Evolutionary conservation across 345 rosid species (phyloP).

Genomic region (Physaria fendleri): DNA sequence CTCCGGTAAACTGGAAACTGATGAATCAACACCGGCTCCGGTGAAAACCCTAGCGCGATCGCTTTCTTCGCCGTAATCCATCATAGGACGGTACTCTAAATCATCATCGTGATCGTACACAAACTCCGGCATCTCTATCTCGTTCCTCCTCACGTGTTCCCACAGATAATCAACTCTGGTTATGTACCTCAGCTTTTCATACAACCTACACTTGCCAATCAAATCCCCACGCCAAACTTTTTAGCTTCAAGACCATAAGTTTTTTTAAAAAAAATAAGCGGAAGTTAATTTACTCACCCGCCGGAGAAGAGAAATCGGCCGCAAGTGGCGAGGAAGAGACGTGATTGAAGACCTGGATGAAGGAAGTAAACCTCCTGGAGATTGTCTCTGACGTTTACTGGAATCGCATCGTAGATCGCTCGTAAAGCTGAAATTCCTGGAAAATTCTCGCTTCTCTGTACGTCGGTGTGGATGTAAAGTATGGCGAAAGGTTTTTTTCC

Average conservation of each 20-base stretch:
- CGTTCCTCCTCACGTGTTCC: constrained; percentile 70
- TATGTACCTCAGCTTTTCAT: constrained; percentile 57
- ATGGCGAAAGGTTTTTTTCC: too few species aligned
- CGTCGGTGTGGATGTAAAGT: too few species aligned
- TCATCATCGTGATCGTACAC: constrained; percentile 71
- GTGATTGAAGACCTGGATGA: constrained; percentile 62
- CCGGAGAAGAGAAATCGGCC: constrained; percentile 67
- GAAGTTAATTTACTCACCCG: constrained; percentile 35
- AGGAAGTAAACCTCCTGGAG: constrained; percentile 61
- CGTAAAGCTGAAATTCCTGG: too few species aligned
- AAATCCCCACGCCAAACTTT: constrained; percentile 18
- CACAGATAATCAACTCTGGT: constrained; percentile 65
- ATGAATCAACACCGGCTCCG: constrained; percentile 43
- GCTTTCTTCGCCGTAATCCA: constrained; percentile 71
- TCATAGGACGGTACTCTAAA: constrained; percentile 66
- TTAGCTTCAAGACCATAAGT: not conserved
- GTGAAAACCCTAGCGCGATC: constrained; percentile 53
- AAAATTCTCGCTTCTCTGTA: too few species aligned
- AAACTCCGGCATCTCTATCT: constrained; percentile 65
- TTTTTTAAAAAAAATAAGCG: not conserved
- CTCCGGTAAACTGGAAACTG: too few species aligned
- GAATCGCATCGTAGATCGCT: too few species aligned
- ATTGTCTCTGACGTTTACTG: too few species aligned
- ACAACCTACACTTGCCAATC: constrained; percentile 45
- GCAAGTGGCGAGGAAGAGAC: constrained; percentile 71